These are phyloP conservation scores for Trametes cubensis DNA, from an alignment of 768 basidiomycete genomes.

Conservation along the genomic window DNA sequence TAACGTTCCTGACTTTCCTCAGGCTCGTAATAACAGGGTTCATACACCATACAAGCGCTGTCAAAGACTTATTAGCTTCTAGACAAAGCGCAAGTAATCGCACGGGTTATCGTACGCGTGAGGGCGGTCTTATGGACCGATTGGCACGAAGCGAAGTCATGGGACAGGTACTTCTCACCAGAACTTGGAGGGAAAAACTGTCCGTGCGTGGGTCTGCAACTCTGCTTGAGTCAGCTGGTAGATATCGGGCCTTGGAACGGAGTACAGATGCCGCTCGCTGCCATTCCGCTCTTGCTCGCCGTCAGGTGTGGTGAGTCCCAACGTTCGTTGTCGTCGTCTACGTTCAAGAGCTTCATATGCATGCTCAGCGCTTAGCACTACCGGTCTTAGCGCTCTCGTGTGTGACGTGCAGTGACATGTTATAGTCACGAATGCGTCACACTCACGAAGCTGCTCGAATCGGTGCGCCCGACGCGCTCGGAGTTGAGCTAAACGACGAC, in stretches of 20 bases:
- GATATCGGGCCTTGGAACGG: too few species aligned
- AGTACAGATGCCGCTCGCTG: too few species aligned
- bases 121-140: background rate
- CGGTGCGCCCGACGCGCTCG: background rate
- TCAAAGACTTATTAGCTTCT: background rate
- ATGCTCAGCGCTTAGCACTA: too few species aligned
- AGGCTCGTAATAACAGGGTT: background rate
- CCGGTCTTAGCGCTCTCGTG: background rate
- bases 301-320: too few species aligned
- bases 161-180: background rate
- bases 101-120: too few species aligned
- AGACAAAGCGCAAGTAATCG: background rate
- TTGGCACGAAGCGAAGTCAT: background rate
- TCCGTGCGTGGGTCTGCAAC: background rate
- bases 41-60: background rate
- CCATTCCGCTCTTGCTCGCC: too few species aligned
- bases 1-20: too few species aligned
- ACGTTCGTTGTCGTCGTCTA: too few species aligned
- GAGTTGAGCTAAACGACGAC: slow-evolving; percentile 6
- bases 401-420: background rate
- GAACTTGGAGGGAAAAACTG: background rate
- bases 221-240: too few species aligned
- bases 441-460: slow-evolving; percentile 1
- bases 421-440: background rate
- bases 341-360: too few species aligned